phyloP scores from a whole-genome alignment of 2,329 filamentous ascomycete genomes.

The Furcasterigmium furcatum region DNA sequence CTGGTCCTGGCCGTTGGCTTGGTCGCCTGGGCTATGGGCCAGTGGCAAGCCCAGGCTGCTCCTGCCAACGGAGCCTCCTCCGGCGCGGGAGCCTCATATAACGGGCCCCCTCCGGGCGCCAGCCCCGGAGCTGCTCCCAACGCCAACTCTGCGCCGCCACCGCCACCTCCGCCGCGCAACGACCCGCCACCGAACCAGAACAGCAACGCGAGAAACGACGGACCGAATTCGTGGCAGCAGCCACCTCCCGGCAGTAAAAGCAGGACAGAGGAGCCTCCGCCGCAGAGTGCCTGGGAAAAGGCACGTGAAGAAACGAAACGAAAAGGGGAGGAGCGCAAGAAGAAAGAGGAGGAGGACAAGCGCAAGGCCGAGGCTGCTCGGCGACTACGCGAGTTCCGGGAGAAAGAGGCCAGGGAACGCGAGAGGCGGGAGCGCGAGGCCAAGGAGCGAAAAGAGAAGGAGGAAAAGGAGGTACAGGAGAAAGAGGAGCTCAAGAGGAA shows the following conservation, averaged over 20 bases:
- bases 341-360: constrained; percentile 58
- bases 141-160: constrained; percentile 9
- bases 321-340: constrained; percentile 61
- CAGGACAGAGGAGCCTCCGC: constrained; percentile 8
- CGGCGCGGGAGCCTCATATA: constrained; percentile 9
- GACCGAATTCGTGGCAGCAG: constrained; percentile 33
- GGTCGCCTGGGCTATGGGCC: constrained; percentile 63
- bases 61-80: constrained; percentile 9
- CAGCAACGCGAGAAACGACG: constrained; percentile 22
- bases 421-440: constrained; percentile 34
- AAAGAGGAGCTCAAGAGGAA: constrained; percentile 25
- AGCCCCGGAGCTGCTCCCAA: constrained; percentile 5
- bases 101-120: constrained; percentile 2
- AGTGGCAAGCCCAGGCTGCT: constrained; percentile 22
- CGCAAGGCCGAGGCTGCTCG: constrained; percentile 53
- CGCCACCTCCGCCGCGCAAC: constrained; percentile 14
- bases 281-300: constrained; percentile 15
- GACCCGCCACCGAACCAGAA: constrained; percentile 16
- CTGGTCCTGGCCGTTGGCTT: constrained; percentile 72
- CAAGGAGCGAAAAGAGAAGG: constrained; percentile 26
- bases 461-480: constrained; percentile 28
- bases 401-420: constrained; percentile 50
- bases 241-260: constrained; percentile 16
- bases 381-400: constrained; percentile 50
- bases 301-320: constrained; percentile 60